A percentile compares a stretch with the other conserved stretches of the same genome.
Evolutionary conservation across 1,284 basidiomycete genomes (phyloP).

Genomic region (Rhodofomes roseus): DNA sequence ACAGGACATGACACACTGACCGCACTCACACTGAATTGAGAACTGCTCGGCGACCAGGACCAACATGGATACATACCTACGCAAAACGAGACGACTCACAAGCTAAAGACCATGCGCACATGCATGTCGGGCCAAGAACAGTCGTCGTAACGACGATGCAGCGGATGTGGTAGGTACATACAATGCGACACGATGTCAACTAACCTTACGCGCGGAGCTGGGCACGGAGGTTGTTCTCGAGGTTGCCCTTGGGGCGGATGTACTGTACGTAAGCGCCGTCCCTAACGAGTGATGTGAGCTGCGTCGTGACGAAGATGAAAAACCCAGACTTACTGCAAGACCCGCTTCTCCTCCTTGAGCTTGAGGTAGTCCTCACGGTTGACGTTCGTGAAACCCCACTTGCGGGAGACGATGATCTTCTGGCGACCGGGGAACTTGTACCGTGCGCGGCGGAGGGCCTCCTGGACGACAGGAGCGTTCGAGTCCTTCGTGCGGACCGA

Average conservation of each 20-base stretch:
- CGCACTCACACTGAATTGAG: too few species aligned
- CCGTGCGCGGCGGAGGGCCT: conserved; percentile 94
- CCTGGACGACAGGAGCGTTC: conserved; percentile 88
- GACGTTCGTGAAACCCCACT: conserved; percentile 98
- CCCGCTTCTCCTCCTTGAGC: conserved; percentile 86
- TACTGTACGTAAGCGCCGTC: conserved; percentile 87
- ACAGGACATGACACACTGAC: too few species aligned
- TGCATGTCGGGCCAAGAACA: neutral
- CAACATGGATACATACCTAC: neutral
- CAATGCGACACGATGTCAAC: conserved; percentile 8
- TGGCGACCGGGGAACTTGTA: conserved; percentile 99
- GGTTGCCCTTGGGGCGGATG: conserved; percentile 83
- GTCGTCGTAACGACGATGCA: neutral
- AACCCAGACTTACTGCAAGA: conserved; percentile 67
- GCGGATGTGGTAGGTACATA: conserved; percentile 21
- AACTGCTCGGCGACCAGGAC: too few species aligned
- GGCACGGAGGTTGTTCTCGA: conserved; percentile 82
- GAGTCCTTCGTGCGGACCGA: conserved; percentile 92
- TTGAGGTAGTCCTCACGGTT: conserved; percentile 87
- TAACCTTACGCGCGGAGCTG: conserved; percentile 64
- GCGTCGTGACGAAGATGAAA: neutral
- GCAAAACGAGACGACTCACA: neutral
- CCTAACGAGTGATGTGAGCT: conserved; percentile 38
- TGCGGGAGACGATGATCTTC: conserved; percentile 98
- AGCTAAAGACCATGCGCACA: conserved; percentile 1